Base-by-base conservation (phyloP, 208 protist genomes). In the Strigomonas oncopelti region DNA sequence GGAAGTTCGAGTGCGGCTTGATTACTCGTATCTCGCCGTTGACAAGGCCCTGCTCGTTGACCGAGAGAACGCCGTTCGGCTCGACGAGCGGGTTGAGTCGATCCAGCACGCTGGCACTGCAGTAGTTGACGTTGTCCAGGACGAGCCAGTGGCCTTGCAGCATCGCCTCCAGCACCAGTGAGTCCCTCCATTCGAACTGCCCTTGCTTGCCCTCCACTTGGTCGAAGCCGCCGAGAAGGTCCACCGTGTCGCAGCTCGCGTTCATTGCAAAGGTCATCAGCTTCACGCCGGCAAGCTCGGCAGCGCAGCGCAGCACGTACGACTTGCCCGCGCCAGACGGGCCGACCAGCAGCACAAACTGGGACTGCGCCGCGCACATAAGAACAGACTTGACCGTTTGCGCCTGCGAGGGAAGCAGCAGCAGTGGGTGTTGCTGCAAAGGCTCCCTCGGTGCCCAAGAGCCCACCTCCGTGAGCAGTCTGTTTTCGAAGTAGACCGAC, bases 111-210 rank as follows among this genome's bases (percentile, higher is more conserved):
- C 99, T 98, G 7, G 98, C 89, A 38, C 91, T 94, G 84, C 98
- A 99, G 56, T 99, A 98, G 84, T 99, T 99, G 16, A 96, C 98
- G 79, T 99, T 99, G 76, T 99, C 98, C 29, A 99, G 85, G 0
- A 99, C 80, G 11, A 99, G 81, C 99, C 99, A 99, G 72, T 98
- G 65, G 16, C 99, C 99, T 29, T 77, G 65, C 71, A 93, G 61
- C 77, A 99, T 88, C 7, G 97, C 96, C 66, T 96, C 78, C 25
- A 99, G 77, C 24, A 99, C 83, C 13, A 99, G 57, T 25, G 99
- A 99, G 84, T 99, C 98, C 4, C 97, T 83, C 99, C 99, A 99
- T 76, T 99, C 98, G 81, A 99, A 99, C 36, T 90, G 76, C 22
- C 98, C 98, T 31, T 92, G 80, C 66, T 87, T 86, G 14, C 92